Evolutionary conservation across 139 green algal genomes (phyloP), one percentile per base, ranked within the genome.

Genomic region (Coelastrella sp.): DNA sequence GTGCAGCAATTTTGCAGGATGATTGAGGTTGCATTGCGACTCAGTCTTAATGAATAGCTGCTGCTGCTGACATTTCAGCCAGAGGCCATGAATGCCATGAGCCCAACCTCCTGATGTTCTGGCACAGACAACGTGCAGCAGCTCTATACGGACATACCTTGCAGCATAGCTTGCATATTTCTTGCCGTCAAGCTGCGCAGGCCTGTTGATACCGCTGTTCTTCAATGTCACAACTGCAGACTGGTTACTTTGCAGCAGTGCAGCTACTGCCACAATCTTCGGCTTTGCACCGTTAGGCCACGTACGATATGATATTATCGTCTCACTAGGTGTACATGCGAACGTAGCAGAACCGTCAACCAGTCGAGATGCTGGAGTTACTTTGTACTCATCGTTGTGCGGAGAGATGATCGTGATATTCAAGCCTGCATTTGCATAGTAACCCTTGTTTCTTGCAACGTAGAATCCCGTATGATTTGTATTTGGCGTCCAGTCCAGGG

Each of bases 401-500:
- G 95, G 94, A 57, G 66, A 93, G 6, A 96, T 20, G 6, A 98
- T 74, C 8, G 70, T 35, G 0, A 98, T 93, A 7, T 87, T 65
- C 82, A 93, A 75, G 90, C 93, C 58, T 6, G 76, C 79, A 24
- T 90, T 73, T 8, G 93, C 81, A 76, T 94, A 96, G 25, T 95
- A 95, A 24, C 95, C 92, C 56, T 93, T 91, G 6, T 60, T 59
- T 22, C 91, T 91, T 8, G 94, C 94, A 4, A 95, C 76, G 68
- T 93, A 95, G 14, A 96, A 93, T 17, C 93, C 91, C 19, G 82
- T 91, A 79, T 98, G 96, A 78, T 97, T 98, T 19, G 93, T 94
- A 91, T 99, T 99, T 8, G 97, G 96, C 0, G 94, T 97, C 97
- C 97, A 98, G 82, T 98, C 96, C 1, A 98, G 92, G 0, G 96